These are phyloP conservation scores for Penicillium sp. DNA, from an alignment of 2,329 filamentous ascomycete genomes.

Conservation along the genomic window DNA sequence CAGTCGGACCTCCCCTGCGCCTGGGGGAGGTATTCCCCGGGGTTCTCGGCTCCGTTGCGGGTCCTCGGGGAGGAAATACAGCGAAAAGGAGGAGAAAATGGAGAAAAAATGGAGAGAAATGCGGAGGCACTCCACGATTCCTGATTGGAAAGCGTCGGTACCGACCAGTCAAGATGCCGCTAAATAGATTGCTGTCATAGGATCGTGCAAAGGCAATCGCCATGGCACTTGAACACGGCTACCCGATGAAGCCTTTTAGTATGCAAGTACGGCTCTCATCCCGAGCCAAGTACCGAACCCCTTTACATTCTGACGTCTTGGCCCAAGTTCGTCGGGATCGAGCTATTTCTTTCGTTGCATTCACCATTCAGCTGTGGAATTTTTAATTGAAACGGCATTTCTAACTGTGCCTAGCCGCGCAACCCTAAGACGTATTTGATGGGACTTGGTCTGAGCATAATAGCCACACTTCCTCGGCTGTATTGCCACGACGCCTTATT, in stretches of 20 bases:
- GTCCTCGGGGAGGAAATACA: neutral
- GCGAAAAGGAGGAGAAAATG: no score
- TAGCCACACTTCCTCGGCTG: neutral
- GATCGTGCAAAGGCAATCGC: neutral
- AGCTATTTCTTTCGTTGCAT: neutral
- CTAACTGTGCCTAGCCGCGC: neutral
- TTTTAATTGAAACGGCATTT: neutral
- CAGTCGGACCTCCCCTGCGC: neutral
- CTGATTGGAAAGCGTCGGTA: neutral
- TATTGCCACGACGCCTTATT: neutral
- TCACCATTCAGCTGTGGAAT: no score
- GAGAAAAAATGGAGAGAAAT: slow-evolving; percentile 14
- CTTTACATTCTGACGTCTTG: neutral
- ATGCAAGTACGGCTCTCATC: neutral
- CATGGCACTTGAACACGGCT: slow-evolving; percentile 23
- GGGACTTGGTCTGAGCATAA: neutral
- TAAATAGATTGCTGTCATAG: neutral
- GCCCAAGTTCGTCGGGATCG: slow-evolving; percentile 1
- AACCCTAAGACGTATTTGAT: neutral
- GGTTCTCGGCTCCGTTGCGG: slow-evolving; percentile 14
- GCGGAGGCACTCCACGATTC: slow-evolving; percentile 23
- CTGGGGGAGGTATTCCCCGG: slow-evolving; percentile 12
- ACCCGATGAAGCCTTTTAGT: slow-evolving; percentile 10
- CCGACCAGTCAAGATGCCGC: neutral
- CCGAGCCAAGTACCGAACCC: slow-evolving; percentile 18